Evolutionary conservation across 352 stramenopile genomes (phyloP).

Genomic region (Globisporangium acanthophoron): DNA sequence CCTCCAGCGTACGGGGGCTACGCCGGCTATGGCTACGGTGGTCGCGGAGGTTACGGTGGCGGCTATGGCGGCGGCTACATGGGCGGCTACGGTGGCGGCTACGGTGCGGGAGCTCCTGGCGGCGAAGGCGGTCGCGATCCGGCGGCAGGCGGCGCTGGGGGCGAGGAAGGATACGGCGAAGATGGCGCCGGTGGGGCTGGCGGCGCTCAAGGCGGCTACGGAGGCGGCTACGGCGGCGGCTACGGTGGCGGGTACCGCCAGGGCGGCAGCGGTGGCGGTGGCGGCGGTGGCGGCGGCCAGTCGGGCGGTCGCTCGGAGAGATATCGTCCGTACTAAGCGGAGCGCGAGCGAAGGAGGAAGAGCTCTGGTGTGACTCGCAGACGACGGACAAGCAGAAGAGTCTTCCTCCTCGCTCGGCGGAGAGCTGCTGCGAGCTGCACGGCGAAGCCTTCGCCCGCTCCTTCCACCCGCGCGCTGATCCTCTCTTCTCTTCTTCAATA

Average conservation of each 20-base stretch:
- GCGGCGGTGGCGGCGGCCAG: conserved; percentile 16
- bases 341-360: neutral
- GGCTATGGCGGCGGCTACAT: conserved; percentile 16
- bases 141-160: conserved; percentile 10
- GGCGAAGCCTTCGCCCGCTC: too few species aligned
- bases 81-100: conserved; percentile 11
- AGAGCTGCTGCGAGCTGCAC: too few species aligned
- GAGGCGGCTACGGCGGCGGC: conserved; percentile 18
- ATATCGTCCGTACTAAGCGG: conserved; percentile 79
- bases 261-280: too few species aligned
- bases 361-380: neutral
- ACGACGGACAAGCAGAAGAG: neutral
- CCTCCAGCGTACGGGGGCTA: conserved; percentile 3
- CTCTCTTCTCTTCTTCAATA: neutral
- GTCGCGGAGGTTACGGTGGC: conserved; percentile 16
- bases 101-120: conserved; percentile 3
- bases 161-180: conserved; percentile 15
- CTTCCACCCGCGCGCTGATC: neutral
- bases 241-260: conserved; percentile 12
- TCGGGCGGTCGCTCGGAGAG: conserved; percentile 66
- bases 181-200: conserved; percentile 26
- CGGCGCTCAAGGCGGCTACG: conserved; percentile 18
- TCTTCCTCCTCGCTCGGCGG: neutral
- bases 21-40: conserved; percentile 4
- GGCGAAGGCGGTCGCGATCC: neutral